Evolutionary conservation across 495 filamentous ascomycete species (phyloP).

Genomic region (Penicillium antarcticum): DNA sequence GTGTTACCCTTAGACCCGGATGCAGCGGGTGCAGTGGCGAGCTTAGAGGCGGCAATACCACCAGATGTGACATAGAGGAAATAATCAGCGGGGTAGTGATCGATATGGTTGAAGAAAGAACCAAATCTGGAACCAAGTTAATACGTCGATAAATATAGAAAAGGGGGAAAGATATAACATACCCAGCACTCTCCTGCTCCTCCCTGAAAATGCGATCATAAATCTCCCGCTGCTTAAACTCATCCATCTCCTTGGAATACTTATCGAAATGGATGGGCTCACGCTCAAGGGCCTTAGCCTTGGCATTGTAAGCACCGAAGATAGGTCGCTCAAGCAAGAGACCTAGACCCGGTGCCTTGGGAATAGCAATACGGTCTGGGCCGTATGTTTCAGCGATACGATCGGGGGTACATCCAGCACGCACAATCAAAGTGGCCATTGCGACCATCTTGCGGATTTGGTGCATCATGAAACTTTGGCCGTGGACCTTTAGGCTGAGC

Average conservation of each 20-base stretch:
- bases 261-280: slow-evolving; percentile 73
- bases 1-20: not conserved
- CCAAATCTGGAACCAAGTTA: slow-evolving; percentile 55
- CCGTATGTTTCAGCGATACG: slow-evolving; percentile 69
- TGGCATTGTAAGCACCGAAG: slow-evolving; percentile 79
- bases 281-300: slow-evolving; percentile 52
- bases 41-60: slow-evolving; percentile 53
- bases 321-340: slow-evolving; percentile 86
- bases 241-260: slow-evolving; percentile 71
- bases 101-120: slow-evolving; percentile 79
- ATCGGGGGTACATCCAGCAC: slow-evolving; percentile 67
- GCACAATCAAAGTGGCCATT: slow-evolving; percentile 79
- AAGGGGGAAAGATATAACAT: slow-evolving; percentile 30
- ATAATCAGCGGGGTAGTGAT: slow-evolving; percentile 66
- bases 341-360: slow-evolving; percentile 87
- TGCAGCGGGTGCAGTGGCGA: slow-evolving; percentile 9
- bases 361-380: slow-evolving; percentile 69
- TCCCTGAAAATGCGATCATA: slow-evolving; percentile 87
- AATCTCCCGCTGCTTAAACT: slow-evolving; percentile 91
- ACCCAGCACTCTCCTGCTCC: slow-evolving; percentile 76
- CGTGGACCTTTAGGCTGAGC: slow-evolving; percentile 93
- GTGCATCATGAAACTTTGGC: slow-evolving; percentile 99
- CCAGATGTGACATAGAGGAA: slow-evolving; percentile 76
- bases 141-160: slow-evolving; percentile 2
- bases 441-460: slow-evolving; percentile 99